phyloP scores from a whole-genome alignment of 495 filamentous ascomycete species.

The Trichoderma parareesei region DNA sequence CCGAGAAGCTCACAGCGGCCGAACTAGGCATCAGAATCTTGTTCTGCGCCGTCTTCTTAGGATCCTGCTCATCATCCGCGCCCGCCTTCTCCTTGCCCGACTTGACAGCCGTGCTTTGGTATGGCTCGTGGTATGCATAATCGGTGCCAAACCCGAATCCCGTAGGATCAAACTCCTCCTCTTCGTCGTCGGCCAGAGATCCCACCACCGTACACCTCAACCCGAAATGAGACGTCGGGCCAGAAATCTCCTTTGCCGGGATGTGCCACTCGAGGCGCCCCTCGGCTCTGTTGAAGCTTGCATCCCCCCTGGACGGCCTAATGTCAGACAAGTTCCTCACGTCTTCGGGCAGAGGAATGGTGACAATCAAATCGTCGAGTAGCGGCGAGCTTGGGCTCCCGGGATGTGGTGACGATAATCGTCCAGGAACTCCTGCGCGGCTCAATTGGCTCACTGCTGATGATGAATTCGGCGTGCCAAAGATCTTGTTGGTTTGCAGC shows the following conservation, averaged over 20 bases:
- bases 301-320: conserved; percentile 75
- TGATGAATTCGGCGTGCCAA: conserved; percentile 35
- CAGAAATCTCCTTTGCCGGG: conserved; percentile 52
- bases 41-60: conserved; percentile 55
- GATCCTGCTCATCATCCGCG: conserved; percentile 36
- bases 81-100: conserved; percentile 33
- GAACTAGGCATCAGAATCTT: conserved; percentile 85
- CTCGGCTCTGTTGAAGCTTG: conserved; percentile 65
- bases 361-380: conserved; percentile 74
- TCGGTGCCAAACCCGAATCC: conserved; percentile 46
- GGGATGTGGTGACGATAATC: conserved; percentile 31
- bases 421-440: conserved; percentile 42
- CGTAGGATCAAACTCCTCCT: conserved; percentile 41
- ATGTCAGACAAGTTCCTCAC: conserved; percentile 87
- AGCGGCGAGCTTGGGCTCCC: conserved; percentile 48
- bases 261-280: conserved; percentile 76
- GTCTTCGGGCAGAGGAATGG: conserved; percentile 67
- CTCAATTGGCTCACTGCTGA: conserved; percentile 15
- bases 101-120: conserved; percentile 38
- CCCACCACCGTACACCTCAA: conserved; percentile 76
- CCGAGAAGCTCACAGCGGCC: conserved; percentile 77
- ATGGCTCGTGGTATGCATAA: conserved; percentile 53
- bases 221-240: conserved; percentile 57
- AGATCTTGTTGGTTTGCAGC: conserved; percentile 58
- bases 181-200: conserved; percentile 52